Conservation (phyloP, 2,329 filamentous ascomycete species). For the Cytospora piceae region DNA sequence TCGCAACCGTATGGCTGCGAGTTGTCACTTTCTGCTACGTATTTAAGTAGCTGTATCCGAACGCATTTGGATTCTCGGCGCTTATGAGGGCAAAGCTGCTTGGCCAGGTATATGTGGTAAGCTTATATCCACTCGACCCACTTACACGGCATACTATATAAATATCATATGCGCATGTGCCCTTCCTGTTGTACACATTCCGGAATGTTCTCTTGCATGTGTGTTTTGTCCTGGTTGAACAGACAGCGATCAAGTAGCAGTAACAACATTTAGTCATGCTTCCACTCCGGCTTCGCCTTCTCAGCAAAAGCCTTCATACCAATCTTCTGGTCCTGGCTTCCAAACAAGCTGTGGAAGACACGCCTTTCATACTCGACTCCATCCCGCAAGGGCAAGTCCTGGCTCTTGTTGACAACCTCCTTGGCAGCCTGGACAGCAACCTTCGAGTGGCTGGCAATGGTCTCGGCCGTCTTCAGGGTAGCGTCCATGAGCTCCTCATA, state of each 20-base stretch:
- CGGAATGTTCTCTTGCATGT: neutral
- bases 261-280: conserved; percentile 63
- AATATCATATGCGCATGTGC: conserved; percentile 12
- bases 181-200: neutral
- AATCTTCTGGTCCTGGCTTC: conserved; percentile 95
- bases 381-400: conserved; percentile 84
- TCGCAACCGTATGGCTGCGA: neutral
- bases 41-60: neutral
- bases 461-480: conserved; percentile 81
- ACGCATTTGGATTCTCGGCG: conserved; percentile 12
- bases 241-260: neutral
- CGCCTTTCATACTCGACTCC: conserved; percentile 94
- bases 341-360: conserved; percentile 91
- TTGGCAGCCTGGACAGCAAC: conserved; percentile 90
- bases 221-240: neutral
- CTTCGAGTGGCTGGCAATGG: conserved; percentile 82
- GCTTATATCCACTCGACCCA: conserved; percentile 26
- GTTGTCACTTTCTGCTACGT: neutral
- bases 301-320: conserved; percentile 94
- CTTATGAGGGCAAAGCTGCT: conserved; percentile 27
- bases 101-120: conserved; percentile 24
- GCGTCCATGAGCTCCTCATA: conserved; percentile 83
- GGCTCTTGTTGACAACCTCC: conserved; percentile 99
- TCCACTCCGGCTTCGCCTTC: conserved; percentile 94
- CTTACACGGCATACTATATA: conserved; percentile 24